These are phyloP conservation scores for Ashbya aceris DNA, from an alignment of 1,139 yeast species.

Conservation along the genomic window DNA sequence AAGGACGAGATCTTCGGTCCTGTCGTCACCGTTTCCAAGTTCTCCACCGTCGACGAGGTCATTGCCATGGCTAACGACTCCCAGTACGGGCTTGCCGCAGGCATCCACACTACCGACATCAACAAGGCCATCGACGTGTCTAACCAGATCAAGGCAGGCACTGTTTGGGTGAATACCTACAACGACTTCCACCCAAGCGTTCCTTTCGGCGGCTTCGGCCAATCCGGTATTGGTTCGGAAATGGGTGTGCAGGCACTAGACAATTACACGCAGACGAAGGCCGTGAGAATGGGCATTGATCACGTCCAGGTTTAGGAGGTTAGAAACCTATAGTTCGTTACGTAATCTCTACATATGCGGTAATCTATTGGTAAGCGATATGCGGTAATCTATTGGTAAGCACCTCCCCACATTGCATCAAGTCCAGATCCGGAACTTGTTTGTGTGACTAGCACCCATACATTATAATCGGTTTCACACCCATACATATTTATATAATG, in stretches of 20 bases:
- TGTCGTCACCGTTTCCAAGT: conserved; percentile 57
- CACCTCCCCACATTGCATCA: neutral
- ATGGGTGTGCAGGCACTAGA: conserved; percentile 62
- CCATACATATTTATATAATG: too few species aligned
- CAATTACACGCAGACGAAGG: conserved; percentile 56
- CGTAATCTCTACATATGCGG: too few species aligned
- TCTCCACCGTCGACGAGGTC: conserved; percentile 55
- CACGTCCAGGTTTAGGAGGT: neutral
- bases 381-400: too few species aligned
- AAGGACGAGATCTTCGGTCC: conserved; percentile 83
- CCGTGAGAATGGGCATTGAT: conserved; percentile 32
- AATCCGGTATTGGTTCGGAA: conserved; percentile 66
- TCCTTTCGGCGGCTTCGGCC: conserved; percentile 54
- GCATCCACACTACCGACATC: conserved; percentile 53
- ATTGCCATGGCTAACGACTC: conserved; percentile 53
- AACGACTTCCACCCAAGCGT: conserved; percentile 53
- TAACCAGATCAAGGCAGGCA: conserved; percentile 59
- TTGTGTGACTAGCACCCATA: neutral
- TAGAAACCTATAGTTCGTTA: too few species aligned
- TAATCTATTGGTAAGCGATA: too few species aligned
- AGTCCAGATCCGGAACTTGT: neutral
- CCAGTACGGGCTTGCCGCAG: conserved; percentile 66
- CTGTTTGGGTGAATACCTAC: conserved; percentile 48
- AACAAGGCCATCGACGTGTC: conserved; percentile 52
- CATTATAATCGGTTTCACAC: neutral